Conservation (phyloP, 257 asterid species). For the Nicotiana noctiflora region DNA sequence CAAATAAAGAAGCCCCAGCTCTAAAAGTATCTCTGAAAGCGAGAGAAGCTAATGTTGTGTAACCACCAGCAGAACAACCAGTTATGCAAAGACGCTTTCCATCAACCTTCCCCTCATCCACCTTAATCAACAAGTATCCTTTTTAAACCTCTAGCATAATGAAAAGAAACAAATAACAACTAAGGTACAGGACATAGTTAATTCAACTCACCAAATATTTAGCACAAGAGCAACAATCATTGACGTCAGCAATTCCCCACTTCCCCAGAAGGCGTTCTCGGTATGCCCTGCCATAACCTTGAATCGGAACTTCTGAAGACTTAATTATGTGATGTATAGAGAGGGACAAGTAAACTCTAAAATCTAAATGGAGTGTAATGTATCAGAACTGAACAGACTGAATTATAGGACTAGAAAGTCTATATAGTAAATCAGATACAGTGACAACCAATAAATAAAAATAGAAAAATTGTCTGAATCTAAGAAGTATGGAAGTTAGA, state of each 20-base stretch:
- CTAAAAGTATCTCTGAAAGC: constrained; percentile 73
- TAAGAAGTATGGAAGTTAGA: not conserved
- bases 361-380: not conserved
- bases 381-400: not conserved
- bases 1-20: constrained; percentile 92
- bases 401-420: not conserved
- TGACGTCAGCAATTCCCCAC: constrained; percentile 90
- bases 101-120: constrained; percentile 74
- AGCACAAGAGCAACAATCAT: constrained; percentile 97
- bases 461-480: not conserved
- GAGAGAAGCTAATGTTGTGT: constrained; percentile 89
- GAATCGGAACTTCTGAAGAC: constrained; percentile 1
- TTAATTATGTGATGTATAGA: not conserved
- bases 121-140: constrained; percentile 35
- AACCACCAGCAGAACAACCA: constrained; percentile 98
- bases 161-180: not conserved
- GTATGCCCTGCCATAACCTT: constrained; percentile 92
- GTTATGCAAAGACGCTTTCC: constrained; percentile 74
- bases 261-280: constrained; percentile 75
- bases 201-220: constrained; percentile 53
- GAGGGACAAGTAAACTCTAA: not conserved
- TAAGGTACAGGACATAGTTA: not conserved
- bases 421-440: not conserved
- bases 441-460: not conserved
- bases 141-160: not conserved